Base-by-base conservation (phyloP, 495 filamentous ascomycete genomes). In the Achaetomiella virescens region DNA sequence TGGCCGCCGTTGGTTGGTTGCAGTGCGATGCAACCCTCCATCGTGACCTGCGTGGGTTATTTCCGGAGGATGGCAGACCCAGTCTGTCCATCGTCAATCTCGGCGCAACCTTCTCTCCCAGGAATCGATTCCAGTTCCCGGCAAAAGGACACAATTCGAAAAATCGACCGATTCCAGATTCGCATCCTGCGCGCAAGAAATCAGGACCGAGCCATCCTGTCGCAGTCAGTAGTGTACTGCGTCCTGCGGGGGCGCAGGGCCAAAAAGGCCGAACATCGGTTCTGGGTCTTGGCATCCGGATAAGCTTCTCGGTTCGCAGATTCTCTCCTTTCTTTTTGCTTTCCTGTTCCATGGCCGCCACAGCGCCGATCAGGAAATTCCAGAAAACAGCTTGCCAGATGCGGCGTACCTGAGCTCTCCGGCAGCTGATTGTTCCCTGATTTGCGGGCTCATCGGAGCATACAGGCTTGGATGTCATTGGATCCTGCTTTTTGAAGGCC, bases 161-260 rank as follows among this genome's bases (percentile, higher is more conserved):
- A 15, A 6, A 24, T 2, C 17, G 10, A 8, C 3, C 2, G 22
- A 35, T 31, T 33, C 38, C 49, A 33, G 9, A 33, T 33, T 24
- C 24, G 17, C 33, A 52, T 42, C 33, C 24, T 52, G 49, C 49
- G 49, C 49, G 49, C 49, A 52, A 41, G 4, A 52, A 38, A 6
- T 1, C 11, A n/a, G 24, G 14, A 38, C 15, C 21, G n/a, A 25
- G 3, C 6, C 1, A 22, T 14, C 6, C 45, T 21, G 47, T 45
- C 20, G 24, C 41, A 9, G 6, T 8, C 44, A 3, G 18, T 27
- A 29, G 22, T n/a, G 25, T n/a, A 46, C 44, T 10, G 44, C 11
- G 25, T 22, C 25, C 24, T 33, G 15, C n/a, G 1, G 9, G n/a
- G 3, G 2, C 8, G 38, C 9, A 10, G n/a, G 31, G 6, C 31